Evolutionary conservation across 2,329 filamentous ascomycete genomes (phyloP).

Genomic region (Clarireedia homoeocarpa): DNA sequence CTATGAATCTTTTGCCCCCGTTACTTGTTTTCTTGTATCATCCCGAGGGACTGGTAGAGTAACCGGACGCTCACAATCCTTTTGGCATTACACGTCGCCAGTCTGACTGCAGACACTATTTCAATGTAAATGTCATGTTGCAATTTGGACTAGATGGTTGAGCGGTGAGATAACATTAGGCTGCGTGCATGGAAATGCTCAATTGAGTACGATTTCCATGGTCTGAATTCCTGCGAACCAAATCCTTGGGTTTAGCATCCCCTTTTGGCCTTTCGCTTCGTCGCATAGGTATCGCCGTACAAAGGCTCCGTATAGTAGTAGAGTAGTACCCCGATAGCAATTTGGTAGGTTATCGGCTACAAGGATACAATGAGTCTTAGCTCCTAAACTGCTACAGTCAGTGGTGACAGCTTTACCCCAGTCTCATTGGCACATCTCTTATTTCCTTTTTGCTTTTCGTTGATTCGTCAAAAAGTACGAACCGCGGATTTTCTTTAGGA

Average conservation of each 20-base stretch:
- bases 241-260: neutral
- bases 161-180: neutral
- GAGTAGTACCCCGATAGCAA: neutral
- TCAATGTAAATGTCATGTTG: neutral
- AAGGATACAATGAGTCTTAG: neutral
- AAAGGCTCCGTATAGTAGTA: neutral
- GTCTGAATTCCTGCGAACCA: conserved; percentile 2
- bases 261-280: neutral
- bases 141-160: neutral
- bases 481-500: neutral
- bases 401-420: neutral
- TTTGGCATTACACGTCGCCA: neutral
- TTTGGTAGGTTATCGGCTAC: neutral
- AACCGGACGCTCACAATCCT: neutral
- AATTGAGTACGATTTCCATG: neutral
- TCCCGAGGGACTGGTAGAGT: conserved; percentile 5
- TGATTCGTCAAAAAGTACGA: neutral
- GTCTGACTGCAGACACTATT: neutral
- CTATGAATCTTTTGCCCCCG: neutral
- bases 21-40: neutral
- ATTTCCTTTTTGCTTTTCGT: neutral
- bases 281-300: neutral
- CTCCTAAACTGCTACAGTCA: neutral
- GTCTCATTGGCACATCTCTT: neutral
- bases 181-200: neutral